Conservation (phyloP, 805 yeast genomes). For the Teunomyces panamensis region DNA sequence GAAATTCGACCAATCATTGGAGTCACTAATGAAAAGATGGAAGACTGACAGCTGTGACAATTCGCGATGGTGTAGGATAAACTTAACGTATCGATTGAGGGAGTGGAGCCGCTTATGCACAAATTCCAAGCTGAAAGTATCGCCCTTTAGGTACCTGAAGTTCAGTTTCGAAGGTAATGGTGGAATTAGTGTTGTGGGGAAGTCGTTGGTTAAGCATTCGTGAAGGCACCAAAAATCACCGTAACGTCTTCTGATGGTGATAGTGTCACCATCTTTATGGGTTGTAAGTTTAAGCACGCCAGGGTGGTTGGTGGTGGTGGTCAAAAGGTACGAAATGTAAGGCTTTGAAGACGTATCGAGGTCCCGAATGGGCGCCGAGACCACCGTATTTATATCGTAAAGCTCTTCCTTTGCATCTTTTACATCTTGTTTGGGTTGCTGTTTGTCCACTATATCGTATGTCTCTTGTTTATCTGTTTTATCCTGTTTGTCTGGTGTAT, state of each 20-base stretch:
- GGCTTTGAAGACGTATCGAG: constrained; percentile 68
- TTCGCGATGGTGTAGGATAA: constrained; percentile 72
- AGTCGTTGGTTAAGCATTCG: constrained; percentile 71
- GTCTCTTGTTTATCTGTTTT: too few species aligned
- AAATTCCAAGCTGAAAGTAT: constrained; percentile 81
- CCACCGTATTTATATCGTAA: constrained; percentile 27
- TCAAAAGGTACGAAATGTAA: constrained; percentile 68
- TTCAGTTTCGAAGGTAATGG: constrained; percentile 93
- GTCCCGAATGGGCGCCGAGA: constrained; percentile 64
- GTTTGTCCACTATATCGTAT: too few species aligned
- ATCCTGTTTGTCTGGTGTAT: too few species aligned
- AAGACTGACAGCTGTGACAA: constrained; percentile 68
- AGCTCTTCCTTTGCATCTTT: too few species aligned
- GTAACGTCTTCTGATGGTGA: constrained; percentile 68
- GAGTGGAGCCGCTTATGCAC: constrained; percentile 81
- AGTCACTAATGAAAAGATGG: constrained; percentile 64
- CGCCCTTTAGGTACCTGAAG: constrained; percentile 90
- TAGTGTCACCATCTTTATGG: constrained; percentile 9
- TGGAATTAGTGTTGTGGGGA: constrained; percentile 83
- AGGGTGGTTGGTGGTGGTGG: constrained; percentile 63
- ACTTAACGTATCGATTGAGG: constrained; percentile 67
- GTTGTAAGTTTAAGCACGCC: constrained; percentile 39
- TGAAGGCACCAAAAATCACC: constrained; percentile 82
- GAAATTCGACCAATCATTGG: constrained; percentile 71
- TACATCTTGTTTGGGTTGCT: too few species aligned